These are phyloP conservation scores for Centrapalus pauciflorus DNA, from an alignment of 129 eudicot species.

Conservation along the genomic window DNA sequence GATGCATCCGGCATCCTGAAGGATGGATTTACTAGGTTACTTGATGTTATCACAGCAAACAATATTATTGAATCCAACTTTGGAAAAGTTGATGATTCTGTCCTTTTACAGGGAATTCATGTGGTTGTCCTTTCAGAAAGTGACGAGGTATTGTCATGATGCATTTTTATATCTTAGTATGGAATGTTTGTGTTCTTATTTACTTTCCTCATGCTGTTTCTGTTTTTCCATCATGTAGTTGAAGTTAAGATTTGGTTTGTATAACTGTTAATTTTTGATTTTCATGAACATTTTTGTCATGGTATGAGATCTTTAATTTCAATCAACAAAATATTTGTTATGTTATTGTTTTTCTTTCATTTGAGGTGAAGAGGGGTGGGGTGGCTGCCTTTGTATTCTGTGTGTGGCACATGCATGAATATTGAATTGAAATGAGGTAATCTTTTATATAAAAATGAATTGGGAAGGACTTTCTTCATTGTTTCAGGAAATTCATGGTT, in stretches of 20 bases:
- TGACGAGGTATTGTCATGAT: constrained; percentile 57
- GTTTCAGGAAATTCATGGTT: background rate
- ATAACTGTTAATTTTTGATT: background rate
- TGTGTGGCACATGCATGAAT: too few relatives aligned
- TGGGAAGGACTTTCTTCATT: background rate
- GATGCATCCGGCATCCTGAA: constrained; percentile 70
- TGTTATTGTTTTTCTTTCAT: too few relatives aligned
- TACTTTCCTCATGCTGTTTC: background rate
- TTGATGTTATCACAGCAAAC: constrained; percentile 43
- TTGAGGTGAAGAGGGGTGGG: too few relatives aligned
- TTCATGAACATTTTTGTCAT: background rate
- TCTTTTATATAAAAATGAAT: background rate
- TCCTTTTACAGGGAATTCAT: constrained; percentile 61
- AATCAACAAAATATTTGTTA: background rate
- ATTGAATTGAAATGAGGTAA: background rate
- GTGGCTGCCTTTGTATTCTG: too few relatives aligned
- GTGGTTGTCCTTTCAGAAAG: constrained; percentile 50
- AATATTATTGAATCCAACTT: constrained; percentile 56
- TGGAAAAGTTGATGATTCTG: constrained; percentile 31
- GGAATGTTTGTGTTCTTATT: background rate
- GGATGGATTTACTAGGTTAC: constrained; percentile 63
- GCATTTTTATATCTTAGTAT: background rate
- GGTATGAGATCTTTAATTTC: background rate
- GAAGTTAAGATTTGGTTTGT: background rate
- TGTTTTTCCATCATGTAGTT: background rate